Evolutionary conservation across 2,329 filamentous ascomycete species (phyloP).

Genomic region (Cercospora zeina): DNA sequence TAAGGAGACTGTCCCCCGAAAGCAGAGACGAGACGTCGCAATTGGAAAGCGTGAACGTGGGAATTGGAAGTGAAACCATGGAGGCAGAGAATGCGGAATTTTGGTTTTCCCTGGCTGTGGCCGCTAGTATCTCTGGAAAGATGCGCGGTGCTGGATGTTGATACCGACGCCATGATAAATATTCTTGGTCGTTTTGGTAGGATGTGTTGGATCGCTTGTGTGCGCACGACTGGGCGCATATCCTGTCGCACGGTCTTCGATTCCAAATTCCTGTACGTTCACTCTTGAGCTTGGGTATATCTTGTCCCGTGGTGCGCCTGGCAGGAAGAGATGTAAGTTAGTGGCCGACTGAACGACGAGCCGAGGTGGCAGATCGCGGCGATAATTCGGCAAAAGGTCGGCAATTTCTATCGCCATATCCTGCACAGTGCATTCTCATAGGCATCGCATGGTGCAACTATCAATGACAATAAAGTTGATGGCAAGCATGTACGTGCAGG

Average conservation of each 20-base stretch:
- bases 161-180: not conserved
- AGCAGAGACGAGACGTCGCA: constrained; percentile 25
- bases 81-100: constrained; percentile 28
- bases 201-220: not conserved
- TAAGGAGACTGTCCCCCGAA: constrained; percentile 9
- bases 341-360: not conserved
- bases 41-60: constrained; percentile 27
- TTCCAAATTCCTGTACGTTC: not conserved
- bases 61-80: constrained; percentile 32
- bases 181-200: not conserved
- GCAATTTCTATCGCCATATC: too few species aligned
- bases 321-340: not conserved
- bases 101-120: not conserved
- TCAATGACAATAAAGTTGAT: too few species aligned
- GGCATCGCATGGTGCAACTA: too few species aligned
- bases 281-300: not conserved
- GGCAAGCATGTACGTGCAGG: not conserved
- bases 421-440: too few species aligned
- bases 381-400: not conserved
- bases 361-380: not conserved
- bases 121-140: not conserved
- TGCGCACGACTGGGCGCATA: not conserved
- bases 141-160: not conserved
- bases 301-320: not conserved
- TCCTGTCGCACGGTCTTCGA: not conserved